These are phyloP conservation scores for Lizonia empirigonia DNA, from an alignment of 2,329 filamentous ascomycete species.

Conservation along the genomic window DNA sequence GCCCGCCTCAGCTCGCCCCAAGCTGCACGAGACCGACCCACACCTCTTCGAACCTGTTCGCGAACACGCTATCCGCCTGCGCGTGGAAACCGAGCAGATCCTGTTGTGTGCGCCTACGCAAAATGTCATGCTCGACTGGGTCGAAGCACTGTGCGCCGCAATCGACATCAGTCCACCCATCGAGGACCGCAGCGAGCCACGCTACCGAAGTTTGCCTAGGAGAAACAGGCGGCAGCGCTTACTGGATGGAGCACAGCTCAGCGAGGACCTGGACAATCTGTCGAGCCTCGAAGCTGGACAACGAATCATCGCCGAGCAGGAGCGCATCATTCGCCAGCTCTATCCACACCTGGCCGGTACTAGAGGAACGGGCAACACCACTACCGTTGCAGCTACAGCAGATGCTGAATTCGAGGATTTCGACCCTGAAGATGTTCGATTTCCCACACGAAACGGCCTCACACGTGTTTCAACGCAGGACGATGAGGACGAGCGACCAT, in stretches of 20 bases:
- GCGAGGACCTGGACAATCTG: slow-evolving; percentile 41
- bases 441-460: slow-evolving; percentile 32
- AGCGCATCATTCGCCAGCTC: slow-evolving; percentile 54
- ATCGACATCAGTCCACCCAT: slow-evolving; percentile 73
- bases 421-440: slow-evolving; percentile 47
- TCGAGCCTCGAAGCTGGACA: slow-evolving; percentile 41
- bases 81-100: slow-evolving; percentile 76
- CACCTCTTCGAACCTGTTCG: slow-evolving; percentile 53
- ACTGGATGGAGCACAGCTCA: slow-evolving; percentile 41
- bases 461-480: slow-evolving; percentile 27
- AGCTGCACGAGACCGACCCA: slow-evolving; percentile 54
- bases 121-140: slow-evolving; percentile 69
- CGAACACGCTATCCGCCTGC: slow-evolving; percentile 71
- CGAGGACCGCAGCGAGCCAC: slow-evolving; percentile 65
- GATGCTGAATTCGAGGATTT: slow-evolving; percentile 47
- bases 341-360: slow-evolving; percentile 51
- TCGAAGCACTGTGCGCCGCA: slow-evolving; percentile 70
- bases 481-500: slow-evolving; percentile 28
- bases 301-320: slow-evolving; percentile 54
- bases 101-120: slow-evolving; percentile 69
- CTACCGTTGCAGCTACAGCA: slow-evolving; percentile 17
- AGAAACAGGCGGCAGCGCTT: slow-evolving; percentile 47
- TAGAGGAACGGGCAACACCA: slow-evolving; percentile 15
- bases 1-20: slow-evolving; percentile 47
- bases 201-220: slow-evolving; percentile 55